phyloP scores from a whole-genome alignment of 1,284 basidiomycete genomes.

The Malassezia obtusa region DNA sequence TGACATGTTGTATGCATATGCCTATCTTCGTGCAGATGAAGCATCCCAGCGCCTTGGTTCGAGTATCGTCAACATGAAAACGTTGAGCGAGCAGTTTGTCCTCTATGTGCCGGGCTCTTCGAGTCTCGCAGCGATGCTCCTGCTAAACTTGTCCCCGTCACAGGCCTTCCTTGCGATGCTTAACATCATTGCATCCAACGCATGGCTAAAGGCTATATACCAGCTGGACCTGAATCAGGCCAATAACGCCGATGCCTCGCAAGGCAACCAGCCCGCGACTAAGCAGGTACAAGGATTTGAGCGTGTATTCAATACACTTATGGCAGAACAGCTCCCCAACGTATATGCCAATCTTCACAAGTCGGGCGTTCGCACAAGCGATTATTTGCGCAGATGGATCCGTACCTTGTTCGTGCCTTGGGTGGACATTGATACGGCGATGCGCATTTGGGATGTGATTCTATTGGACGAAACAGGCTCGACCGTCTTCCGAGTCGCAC shows the following conservation, averaged over 20 bases:
- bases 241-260: not conserved
- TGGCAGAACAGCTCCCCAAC: constrained; percentile 87
- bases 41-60: constrained; percentile 33
- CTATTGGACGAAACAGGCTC: constrained; percentile 35
- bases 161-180: constrained; percentile 75
- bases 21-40: constrained; percentile 78
- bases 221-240: constrained; percentile 18
- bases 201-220: constrained; percentile 39
- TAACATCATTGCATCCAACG: constrained; percentile 56
- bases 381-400: constrained; percentile 32
- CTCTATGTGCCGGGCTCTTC: constrained; percentile 42
- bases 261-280: not conserved
- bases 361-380: constrained; percentile 21
- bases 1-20: constrained; percentile 81
- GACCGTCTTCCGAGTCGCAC: constrained; percentile 29
- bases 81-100: constrained; percentile 14
- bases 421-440: constrained; percentile 35
- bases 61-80: not conserved
- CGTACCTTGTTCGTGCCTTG: constrained; percentile 26
- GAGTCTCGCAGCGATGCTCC: constrained; percentile 70
- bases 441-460: constrained; percentile 38
- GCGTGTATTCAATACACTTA: constrained; percentile 81
- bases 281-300: constrained; percentile 14
- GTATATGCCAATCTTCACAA: constrained; percentile 52
- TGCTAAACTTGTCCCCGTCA: constrained; percentile 68